Percentiles rank a stretch among this genome's conserved stretches.
These are phyloP conservation scores for carrot (Daucus carota) DNA, from an alignment of 129 eudicot species.

Conservation along the genomic window DH1_v3.0 NC_030381.2:2608001-2608500, in stretches of 20 bases:
- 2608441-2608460: slow-evolving; percentile 24
- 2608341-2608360: slow-evolving; percentile 39
- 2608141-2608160: slow-evolving; percentile 32
- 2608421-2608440: slow-evolving; percentile 1
- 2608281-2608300: neutral
- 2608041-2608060: neutral
- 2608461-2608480: slow-evolving; percentile 53
- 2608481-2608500: slow-evolving; percentile 29
- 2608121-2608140: neutral
- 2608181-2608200: slow-evolving; percentile 26
- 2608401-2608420: slow-evolving; percentile 14
- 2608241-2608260: slow-evolving; percentile 1
- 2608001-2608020: neutral
- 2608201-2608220: slow-evolving; percentile 37
- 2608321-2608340: neutral
- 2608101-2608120: neutral
- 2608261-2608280: neutral
- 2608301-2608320: neutral
- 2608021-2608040: neutral
- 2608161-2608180: slow-evolving; percentile 43
- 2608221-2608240: slow-evolving; percentile 46
- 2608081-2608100: neutral
- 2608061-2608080: neutral
- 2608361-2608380: slow-evolving; percentile 47
- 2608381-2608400: slow-evolving; percentile 36